Evolutionary conservation across 31 red algal species (phyloP).

Genomic region (Odonthalia washingtoniensis): DNA sequence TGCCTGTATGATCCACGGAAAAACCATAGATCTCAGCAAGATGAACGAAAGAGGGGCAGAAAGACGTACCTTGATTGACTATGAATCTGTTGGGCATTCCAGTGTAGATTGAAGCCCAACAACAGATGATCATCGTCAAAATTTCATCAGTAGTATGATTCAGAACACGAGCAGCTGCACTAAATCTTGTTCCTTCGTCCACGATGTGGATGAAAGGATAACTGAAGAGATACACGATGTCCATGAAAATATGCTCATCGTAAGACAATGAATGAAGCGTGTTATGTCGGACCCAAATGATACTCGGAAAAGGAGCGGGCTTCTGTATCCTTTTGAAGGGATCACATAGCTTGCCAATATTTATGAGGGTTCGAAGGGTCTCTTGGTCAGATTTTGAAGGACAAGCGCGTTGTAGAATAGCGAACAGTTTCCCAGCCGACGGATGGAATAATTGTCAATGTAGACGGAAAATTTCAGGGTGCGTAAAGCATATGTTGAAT

Average conservation of each 20-base stretch:
- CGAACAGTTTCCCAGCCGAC: too few species aligned
- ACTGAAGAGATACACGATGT: slow-evolving; percentile 31
- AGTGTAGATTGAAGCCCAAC: slow-evolving; percentile 38
- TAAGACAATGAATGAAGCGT: too few species aligned
- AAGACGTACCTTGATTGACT: slow-evolving; percentile 36
- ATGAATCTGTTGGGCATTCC: slow-evolving; percentile 37
- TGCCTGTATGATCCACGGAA: slow-evolving; percentile 4
- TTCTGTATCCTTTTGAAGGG: slow-evolving; percentile 31
- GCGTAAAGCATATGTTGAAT: too few species aligned
- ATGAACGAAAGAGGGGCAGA: slow-evolving; percentile 23
- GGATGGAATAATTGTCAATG: slow-evolving; percentile 39
- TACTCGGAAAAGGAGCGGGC: slow-evolving; percentile 14
- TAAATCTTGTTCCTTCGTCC: slow-evolving; percentile 40
- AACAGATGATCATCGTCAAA: too few species aligned
- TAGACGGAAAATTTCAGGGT: neutral
- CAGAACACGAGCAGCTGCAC: too few species aligned
- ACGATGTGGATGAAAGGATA: slow-evolving; percentile 38
- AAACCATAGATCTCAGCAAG: slow-evolving; percentile 3
- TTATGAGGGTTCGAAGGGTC: neutral
- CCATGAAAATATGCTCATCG: slow-evolving; percentile 34
- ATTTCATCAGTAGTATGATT: too few species aligned
- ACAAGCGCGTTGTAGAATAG: neutral
- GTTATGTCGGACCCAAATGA: slow-evolving; percentile 19
- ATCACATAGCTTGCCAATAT: slow-evolving; percentile 20
- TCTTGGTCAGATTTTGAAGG: slow-evolving; percentile 8